A percentile compares a stretch with the other conserved stretches of the same genome.
Conservation (phyloP, 179 eudicot species). For the Dionaea muscipula region DNA sequence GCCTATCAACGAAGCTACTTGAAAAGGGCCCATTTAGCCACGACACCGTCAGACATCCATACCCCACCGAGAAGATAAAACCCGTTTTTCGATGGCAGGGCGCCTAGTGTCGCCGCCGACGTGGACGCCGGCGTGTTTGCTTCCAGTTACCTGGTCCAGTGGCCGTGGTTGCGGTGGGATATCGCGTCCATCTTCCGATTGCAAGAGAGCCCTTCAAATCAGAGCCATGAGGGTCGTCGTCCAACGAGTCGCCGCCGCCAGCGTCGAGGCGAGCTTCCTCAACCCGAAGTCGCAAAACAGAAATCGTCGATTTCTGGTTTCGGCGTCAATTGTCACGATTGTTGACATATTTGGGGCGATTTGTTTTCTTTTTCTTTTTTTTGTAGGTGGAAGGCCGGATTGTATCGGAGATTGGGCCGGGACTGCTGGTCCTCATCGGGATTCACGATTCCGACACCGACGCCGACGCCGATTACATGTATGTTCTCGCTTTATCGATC, state of each 20-base stretch:
- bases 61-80: no score
- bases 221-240: constrained; percentile 75
- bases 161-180: not conserved
- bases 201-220: constrained; percentile 2
- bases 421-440: constrained; percentile 72
- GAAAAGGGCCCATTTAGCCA: no score
- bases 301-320: no score
- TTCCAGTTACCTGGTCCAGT: no score
- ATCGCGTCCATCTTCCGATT: not conserved
- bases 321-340: no score
- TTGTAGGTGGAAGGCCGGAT: constrained; percentile 72
- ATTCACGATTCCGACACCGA: constrained; percentile 63
- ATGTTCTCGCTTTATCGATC: not conserved
- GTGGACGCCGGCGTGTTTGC: no score
- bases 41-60: no score
- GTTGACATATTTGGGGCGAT: not conserved
- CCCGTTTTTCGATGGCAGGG: no score
- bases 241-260: constrained; percentile 80
- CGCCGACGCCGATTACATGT: constrained; percentile 72
- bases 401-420: constrained; percentile 83
- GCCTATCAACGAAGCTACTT: no score
- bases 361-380: no score
- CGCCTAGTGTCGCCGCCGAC: not conserved
- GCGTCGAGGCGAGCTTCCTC: constrained; percentile 41
- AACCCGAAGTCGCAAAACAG: not conserved